Conservation (phyloP, 805 yeast species). For the Spathaspora hagerdaliae region DNA sequence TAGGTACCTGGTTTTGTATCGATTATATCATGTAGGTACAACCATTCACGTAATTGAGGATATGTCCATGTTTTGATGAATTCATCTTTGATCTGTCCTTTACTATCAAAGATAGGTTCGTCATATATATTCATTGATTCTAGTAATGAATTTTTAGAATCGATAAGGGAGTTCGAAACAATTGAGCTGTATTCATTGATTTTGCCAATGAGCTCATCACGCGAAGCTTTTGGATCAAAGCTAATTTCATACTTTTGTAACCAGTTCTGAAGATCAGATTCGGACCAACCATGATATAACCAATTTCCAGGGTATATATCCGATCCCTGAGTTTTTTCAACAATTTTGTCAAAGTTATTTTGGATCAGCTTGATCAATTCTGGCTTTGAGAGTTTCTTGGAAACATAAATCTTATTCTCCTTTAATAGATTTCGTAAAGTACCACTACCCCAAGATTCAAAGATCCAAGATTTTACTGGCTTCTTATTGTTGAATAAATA, state of each 20-base stretch:
- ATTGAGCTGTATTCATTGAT: constrained; percentile 44
- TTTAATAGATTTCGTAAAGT: constrained; percentile 30
- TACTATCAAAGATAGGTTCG: constrained; percentile 32
- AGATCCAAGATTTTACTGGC: constrained; percentile 41
- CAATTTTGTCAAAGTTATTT: constrained; percentile 37
- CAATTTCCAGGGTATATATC: constrained; percentile 49
- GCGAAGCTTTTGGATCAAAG: constrained; percentile 32
- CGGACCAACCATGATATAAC: constrained; percentile 53
- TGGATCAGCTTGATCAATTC: constrained; percentile 40
- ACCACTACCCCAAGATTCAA: constrained; percentile 41
- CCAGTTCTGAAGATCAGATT: constrained; percentile 47
- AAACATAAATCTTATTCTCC: constrained; percentile 23
- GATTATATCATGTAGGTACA: constrained; percentile 35
- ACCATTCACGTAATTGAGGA: constrained; percentile 53
- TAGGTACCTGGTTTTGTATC: constrained; percentile 28
- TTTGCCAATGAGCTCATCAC: constrained; percentile 42
- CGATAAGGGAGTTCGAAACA: constrained; percentile 30
- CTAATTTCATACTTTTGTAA: constrained; percentile 40
- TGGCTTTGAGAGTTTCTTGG: constrained; percentile 26
- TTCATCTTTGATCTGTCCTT: constrained; percentile 37
- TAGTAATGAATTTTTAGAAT: constrained; percentile 35
- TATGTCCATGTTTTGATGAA: constrained; percentile 51
- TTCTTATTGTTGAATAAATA: constrained; percentile 2
- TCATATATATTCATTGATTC: constrained; percentile 36
- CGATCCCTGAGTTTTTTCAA: constrained; percentile 29